These are phyloP conservation scores for Verticillium nonalfalfae DNA, from an alignment of 2,329 filamentous ascomycete genomes.

Conservation along the genomic window DNA sequence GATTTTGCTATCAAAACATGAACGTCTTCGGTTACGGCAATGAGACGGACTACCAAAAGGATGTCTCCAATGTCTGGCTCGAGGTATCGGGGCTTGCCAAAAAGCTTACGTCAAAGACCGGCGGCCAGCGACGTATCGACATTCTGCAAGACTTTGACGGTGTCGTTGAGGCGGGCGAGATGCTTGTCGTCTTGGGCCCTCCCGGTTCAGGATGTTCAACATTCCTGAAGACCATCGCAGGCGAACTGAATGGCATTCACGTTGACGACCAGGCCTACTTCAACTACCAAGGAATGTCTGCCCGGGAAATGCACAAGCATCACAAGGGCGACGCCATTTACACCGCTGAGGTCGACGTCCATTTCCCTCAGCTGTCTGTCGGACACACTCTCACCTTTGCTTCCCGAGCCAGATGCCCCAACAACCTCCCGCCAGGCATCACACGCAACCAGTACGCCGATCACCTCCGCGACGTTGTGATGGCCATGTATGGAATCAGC, in stretches of 20 bases:
- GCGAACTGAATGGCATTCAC: slow-evolving; percentile 59
- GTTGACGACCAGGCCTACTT: slow-evolving; percentile 51
- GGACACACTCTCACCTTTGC: slow-evolving; percentile 56
- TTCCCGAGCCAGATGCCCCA: slow-evolving; percentile 43
- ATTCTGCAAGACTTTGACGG: slow-evolving; percentile 45
- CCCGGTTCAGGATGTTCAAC: slow-evolving; percentile 55
- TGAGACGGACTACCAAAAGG: slow-evolving; percentile 40
- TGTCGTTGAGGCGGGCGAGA: slow-evolving; percentile 44
- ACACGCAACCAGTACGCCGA: slow-evolving; percentile 32
- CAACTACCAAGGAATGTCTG: slow-evolving; percentile 56
- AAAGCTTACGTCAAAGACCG: slow-evolving; percentile 17
- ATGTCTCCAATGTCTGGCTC: slow-evolving; percentile 27
- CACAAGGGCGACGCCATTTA: slow-evolving; percentile 57
- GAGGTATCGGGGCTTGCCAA: slow-evolving; percentile 18
- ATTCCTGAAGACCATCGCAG: slow-evolving; percentile 49
- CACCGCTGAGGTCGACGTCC: slow-evolving; percentile 58
- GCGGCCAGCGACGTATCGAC: slow-evolving; percentile 25
- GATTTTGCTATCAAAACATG: slow-evolving; percentile 36
- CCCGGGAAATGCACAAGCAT: slow-evolving; percentile 51
- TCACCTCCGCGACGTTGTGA: slow-evolving; percentile 44
- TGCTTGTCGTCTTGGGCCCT: slow-evolving; percentile 50
- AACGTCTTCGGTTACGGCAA: slow-evolving; percentile 40
- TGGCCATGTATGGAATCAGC: slow-evolving; percentile 46
- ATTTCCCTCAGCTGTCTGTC: slow-evolving; percentile 52
- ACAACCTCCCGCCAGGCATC: slow-evolving; percentile 37